phyloP scores from a whole-genome alignment of 1,284 basidiomycete species.

The Meripilus lineatus region DNA sequence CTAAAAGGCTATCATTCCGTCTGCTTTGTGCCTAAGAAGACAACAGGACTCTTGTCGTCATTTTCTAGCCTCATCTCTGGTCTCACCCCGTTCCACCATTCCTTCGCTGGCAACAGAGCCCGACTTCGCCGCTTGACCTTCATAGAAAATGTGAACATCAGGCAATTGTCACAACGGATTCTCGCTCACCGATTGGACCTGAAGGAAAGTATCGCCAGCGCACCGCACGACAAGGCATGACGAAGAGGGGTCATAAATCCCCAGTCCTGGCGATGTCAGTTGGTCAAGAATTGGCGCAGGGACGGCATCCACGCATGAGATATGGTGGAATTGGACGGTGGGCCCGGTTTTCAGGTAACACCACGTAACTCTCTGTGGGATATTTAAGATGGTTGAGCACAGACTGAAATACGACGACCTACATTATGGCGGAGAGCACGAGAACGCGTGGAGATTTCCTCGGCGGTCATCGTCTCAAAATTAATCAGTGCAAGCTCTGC shows the following conservation, averaged over 20 bases:
- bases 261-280: constrained; percentile 32
- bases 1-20: too few species aligned
- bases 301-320: too few species aligned
- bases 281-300: too few species aligned
- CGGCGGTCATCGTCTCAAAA: constrained; percentile 54
- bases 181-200: constrained; percentile 37
- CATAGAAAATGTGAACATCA: too few species aligned
- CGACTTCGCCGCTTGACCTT: constrained; percentile 57
- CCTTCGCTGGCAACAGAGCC: constrained; percentile 32
- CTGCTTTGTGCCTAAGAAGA: too few species aligned
- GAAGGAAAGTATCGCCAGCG: constrained; percentile 41
- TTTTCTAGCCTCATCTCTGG: too few species aligned
- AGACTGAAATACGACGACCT: constrained; percentile 12
- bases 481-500: constrained; percentile 49
- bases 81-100: constrained; percentile 47
- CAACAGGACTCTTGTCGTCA: too few species aligned
- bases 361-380: constrained; percentile 38
- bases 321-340: constrained; percentile 41
- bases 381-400: background rate
- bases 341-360: constrained; percentile 38
- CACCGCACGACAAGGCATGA: constrained; percentile 45
- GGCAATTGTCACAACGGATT: too few species aligned
- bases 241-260: constrained; percentile 34
- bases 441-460: constrained; percentile 49
- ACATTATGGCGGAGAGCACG: constrained; percentile 76